Percentiles rank a stretch among this genome's conserved stretches.
These are phyloP conservation scores for Arthrobotrys musiformis DNA, from an alignment of 2,329 filamentous ascomycete genomes.

Conservation along the genomic window DNA sequence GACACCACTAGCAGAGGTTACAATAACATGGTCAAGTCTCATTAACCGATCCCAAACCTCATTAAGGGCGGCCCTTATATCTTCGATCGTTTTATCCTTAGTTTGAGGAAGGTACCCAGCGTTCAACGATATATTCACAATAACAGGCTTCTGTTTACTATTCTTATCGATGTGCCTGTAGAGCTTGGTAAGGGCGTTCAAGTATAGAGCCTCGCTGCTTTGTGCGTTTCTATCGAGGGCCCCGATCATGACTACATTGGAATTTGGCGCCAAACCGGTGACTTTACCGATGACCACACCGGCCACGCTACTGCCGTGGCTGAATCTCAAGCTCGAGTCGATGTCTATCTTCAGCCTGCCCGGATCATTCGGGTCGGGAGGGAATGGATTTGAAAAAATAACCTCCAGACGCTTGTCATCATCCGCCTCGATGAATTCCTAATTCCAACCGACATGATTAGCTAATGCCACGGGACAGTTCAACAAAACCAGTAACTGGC, in stretches of 20 bases:
- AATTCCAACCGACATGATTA: not conserved
- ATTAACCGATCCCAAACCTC: slow-evolving; percentile 9
- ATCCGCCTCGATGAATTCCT: slow-evolving; percentile 36
- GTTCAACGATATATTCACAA: slow-evolving; percentile 44
- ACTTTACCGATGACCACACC: slow-evolving; percentile 31
- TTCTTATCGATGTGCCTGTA: slow-evolving; percentile 6
- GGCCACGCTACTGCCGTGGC: slow-evolving; percentile 34
- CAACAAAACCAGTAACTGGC: not conserved
- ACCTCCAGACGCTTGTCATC: not conserved
- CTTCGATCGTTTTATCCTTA: not conserved
- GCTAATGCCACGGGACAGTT: not conserved
- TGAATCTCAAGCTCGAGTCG: slow-evolving; percentile 30
- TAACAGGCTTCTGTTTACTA: not conserved
- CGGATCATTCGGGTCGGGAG: not conserved
- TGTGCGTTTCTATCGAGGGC: slow-evolving; percentile 16
- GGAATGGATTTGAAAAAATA: slow-evolving; percentile 4
- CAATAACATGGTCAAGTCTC: slow-evolving; percentile 16
- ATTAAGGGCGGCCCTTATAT: not conserved
- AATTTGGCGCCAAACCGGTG: slow-evolving; percentile 25
- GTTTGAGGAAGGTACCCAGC: slow-evolving; percentile 7
- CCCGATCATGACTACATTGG: slow-evolving; percentile 15
- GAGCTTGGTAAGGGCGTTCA: slow-evolving; percentile 8
- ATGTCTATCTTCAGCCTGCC: not conserved
- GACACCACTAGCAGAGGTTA: slow-evolving; percentile 15
- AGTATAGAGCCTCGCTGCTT: slow-evolving; percentile 16